Conservation (phyloP, 352 stramenopile species). For the Pythium rishiriense region DNA sequence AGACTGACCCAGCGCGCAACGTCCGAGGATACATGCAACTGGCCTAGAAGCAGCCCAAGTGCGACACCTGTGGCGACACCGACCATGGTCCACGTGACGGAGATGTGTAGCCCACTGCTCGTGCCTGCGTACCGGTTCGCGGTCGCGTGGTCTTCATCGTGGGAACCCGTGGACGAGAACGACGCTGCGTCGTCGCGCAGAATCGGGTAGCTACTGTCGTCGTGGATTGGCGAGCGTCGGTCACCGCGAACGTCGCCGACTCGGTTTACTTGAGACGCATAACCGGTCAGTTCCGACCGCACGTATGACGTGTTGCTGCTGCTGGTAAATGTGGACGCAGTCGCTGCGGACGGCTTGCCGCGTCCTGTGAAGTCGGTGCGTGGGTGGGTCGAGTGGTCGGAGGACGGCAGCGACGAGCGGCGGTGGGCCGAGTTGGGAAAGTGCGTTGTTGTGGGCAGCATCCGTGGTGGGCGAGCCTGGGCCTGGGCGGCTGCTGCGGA, state of each 20-base stretch:
- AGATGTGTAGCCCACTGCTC: constrained; percentile 50
- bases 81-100: constrained; percentile 51
- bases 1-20: constrained; percentile 61
- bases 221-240: background rate
- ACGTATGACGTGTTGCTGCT: constrained; percentile 48
- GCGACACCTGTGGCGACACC: constrained; percentile 49
- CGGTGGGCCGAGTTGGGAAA: background rate
- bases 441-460: background rate
- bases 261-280: background rate
- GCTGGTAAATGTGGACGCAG: constrained; percentile 12
- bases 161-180: background rate
- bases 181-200: constrained; percentile 22
- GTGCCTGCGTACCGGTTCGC: constrained; percentile 49
- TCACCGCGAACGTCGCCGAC: background rate
- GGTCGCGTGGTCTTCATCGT: constrained; percentile 15
- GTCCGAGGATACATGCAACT: constrained; percentile 43
- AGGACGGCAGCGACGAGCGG: constrained; percentile 8
- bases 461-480: background rate
- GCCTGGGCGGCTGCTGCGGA: background rate
- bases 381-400: constrained; percentile 2
- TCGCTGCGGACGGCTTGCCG: background rate
- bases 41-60: constrained; percentile 49
- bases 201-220: constrained; percentile 20
- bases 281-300: constrained; percentile 4
- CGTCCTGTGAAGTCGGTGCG: constrained; percentile 21